Conservation (phyloP, 1,284 basidiomycete genomes). For the Vanrija humicola region DNA sequence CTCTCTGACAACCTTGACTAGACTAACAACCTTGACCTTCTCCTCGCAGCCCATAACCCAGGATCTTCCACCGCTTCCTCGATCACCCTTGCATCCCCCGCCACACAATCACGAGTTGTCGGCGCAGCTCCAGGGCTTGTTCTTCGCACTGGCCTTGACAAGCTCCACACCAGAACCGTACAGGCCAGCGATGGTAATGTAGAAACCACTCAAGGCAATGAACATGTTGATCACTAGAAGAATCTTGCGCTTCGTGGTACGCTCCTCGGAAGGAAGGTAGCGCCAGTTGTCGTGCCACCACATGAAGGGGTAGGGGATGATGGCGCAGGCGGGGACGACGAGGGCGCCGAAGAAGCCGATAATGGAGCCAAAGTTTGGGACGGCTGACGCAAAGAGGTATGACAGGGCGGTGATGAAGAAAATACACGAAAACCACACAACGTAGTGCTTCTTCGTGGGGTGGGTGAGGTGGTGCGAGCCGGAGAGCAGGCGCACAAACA, state of each 20-base stretch:
- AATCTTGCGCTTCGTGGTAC: background rate
- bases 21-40: no score
- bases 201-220: background rate
- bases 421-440: conserved; percentile 51
- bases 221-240: background rate
- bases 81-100: no score
- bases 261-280: background rate
- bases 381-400: conserved; percentile 5
- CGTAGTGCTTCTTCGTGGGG: conserved; percentile 58
- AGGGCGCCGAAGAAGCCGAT: conserved; percentile 23
- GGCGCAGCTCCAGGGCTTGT: background rate
- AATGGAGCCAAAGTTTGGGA: conserved; percentile 15
- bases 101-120: background rate
- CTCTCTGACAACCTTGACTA: no score
- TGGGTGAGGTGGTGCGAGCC: conserved; percentile 57
- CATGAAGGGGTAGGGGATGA: conserved; percentile 20
- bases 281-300: conserved; percentile 27
- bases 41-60: no score
- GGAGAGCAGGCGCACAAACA: conserved; percentile 60
- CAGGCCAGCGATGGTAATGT: background rate
- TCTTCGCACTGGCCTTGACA: background rate
- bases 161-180: background rate
- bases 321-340: conserved; percentile 2
- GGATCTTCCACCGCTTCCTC: no score
- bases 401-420: background rate